Evolutionary conservation across 176 grass and related monocot genomes (phyloP).

Genomic region (Lolium rigidum): DNA sequence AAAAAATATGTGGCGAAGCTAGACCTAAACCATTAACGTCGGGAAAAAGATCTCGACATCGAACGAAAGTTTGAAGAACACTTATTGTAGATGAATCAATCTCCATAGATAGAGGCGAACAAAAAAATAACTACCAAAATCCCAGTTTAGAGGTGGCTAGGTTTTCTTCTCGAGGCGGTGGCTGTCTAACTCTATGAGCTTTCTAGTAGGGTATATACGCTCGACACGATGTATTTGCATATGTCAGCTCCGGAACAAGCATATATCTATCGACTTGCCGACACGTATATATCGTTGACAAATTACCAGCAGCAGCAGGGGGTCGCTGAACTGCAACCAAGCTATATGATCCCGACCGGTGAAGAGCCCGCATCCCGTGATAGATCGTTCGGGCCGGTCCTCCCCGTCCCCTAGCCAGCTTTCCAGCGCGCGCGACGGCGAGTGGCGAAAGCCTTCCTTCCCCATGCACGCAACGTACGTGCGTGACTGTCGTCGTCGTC

Average conservation of each 20-base stretch:
- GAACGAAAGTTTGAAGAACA: too few species aligned
- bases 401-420: background rate
- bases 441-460: slow-evolving; percentile 56
- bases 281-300: slow-evolving; percentile 11
- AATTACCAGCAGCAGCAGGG: background rate
- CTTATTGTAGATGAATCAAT: too few species aligned
- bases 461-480: slow-evolving; percentile 80
- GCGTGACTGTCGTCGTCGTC: background rate
- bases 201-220: too few species aligned
- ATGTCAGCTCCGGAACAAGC: background rate
- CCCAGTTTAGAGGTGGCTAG: too few species aligned
- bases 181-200: too few species aligned
- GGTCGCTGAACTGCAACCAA: slow-evolving; percentile 44
- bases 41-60: too few species aligned
- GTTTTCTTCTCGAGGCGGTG: too few species aligned
- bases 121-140: too few species aligned
- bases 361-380: background rate
- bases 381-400: background rate
- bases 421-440: background rate
- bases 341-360: background rate
- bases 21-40: too few species aligned
- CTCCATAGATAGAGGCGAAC: too few species aligned
- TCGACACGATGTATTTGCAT: background rate
- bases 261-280: slow-evolving; percentile 18
- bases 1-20: too few species aligned